A percentile compares a stretch with the other conserved stretches of the same genome.
phyloP scores from a whole-genome alignment of 1,284 basidiomycete genomes.

The Coniophora puteana region DNA sequence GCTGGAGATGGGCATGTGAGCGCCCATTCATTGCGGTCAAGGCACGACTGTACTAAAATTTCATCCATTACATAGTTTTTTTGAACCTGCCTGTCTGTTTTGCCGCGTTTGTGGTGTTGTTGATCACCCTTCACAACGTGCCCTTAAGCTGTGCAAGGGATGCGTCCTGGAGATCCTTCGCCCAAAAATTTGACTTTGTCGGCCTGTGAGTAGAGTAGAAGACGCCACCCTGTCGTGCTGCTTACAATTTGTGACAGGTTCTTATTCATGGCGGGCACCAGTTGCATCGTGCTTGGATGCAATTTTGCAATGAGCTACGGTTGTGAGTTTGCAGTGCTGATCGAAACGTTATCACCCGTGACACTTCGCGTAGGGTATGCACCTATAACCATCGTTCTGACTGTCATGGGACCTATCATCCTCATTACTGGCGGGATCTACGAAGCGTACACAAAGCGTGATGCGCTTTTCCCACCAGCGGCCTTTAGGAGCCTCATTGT shows the following conservation, averaged over 20 bases:
- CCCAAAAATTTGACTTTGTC: constrained; percentile 63
- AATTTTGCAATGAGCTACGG: constrained; percentile 64
- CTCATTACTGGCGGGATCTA: constrained; percentile 59
- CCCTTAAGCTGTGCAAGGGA: constrained; percentile 39
- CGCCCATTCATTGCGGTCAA: constrained; percentile 14
- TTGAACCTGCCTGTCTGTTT: constrained; percentile 75
- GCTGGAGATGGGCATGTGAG: constrained; percentile 82
- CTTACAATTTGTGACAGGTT: constrained; percentile 38
- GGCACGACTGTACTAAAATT: constrained; percentile 9
- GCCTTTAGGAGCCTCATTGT: constrained; percentile 57
- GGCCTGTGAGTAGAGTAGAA: constrained; percentile 60
- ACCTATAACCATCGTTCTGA: constrained; percentile 55
- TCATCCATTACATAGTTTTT: constrained; percentile 49
- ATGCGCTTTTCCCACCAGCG: constrained; percentile 66
- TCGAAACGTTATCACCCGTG: constrained; percentile 11
- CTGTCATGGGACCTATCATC: constrained; percentile 49
- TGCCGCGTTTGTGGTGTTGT: constrained; percentile 53
- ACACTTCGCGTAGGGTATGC: constrained; percentile 46
- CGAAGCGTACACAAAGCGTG: constrained; percentile 59
- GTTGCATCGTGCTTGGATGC: constrained; percentile 70
- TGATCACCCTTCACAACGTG: constrained; percentile 54
- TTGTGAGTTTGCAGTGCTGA: constrained; percentile 45
- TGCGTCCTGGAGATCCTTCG: constrained; percentile 53
- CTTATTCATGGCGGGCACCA: constrained; percentile 73
- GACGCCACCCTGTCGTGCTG: constrained; percentile 12